Percentiles rank a stretch among this genome's conserved stretches.
Conservation (phyloP, 148 eudicot species). For the Fagopyrum tataricum region DNA sequence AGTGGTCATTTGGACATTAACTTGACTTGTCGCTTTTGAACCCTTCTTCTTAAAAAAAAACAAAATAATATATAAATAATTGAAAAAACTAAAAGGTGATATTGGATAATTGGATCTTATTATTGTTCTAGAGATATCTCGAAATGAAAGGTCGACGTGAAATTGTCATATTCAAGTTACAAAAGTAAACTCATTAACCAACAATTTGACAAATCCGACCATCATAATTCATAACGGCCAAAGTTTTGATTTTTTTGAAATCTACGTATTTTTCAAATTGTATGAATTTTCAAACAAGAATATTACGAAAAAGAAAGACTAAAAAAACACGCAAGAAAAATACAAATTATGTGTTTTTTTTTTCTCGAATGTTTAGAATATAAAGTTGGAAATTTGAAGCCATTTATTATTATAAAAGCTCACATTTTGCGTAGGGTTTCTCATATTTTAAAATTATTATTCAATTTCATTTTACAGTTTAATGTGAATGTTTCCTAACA, state of each 20-base stretch:
- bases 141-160: not conserved
- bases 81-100: not conserved
- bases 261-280: not conserved
- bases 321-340: no score
- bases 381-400: no score
- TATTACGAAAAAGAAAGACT: no score
- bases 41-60: not conserved
- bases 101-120: no score
- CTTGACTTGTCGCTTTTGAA: slow-evolving; percentile 1
- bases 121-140: not conserved
- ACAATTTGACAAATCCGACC: slow-evolving; percentile 6
- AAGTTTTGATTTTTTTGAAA: not conserved
- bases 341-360: no score
- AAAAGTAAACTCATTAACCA: not conserved
- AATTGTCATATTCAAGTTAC: not conserved
- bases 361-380: no score
- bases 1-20: not conserved
- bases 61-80: no score
- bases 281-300: not conserved
- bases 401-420: no score
- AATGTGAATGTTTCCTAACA: no score
- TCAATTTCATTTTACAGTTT: no score
- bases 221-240: not conserved
- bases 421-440: no score
- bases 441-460: no score